Base-by-base conservation (phyloP, 2,329 filamentous ascomycete species). In the Alternaria postmessia region DNA sequence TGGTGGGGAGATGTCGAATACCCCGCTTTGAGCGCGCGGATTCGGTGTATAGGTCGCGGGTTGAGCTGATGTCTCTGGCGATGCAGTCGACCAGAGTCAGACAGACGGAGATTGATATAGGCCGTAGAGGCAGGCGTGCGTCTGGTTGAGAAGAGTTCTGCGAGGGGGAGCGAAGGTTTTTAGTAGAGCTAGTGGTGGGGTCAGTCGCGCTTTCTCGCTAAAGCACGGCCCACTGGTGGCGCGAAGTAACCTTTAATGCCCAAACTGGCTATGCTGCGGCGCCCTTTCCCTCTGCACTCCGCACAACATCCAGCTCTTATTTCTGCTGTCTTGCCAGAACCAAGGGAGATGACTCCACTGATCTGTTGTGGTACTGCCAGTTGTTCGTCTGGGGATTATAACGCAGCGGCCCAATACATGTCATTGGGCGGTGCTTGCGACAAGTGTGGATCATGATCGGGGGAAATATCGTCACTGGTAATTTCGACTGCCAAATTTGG, bases 1-100 rank as follows among this genome's bases (percentile, higher is more conserved):
- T 71, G 65, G 67, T 73, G 70, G 64, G 62, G 67, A 66, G 63
- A 59, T 65, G 59, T 66, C 63, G 64, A 71, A 69, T 77, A 77
- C 76, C 77, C 76, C 77, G 76, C 77, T 72, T 74, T 66, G 54
- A 51, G 53, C 52, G 62, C 60, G 66, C 68, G 68, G 69, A 59
- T 63, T 72, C 65, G 66, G 54, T 36, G 46, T 59, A 63, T 63
- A 59, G 58, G 62, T 59, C 62, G 62, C 57, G 62, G 57, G 57
- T 63, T 68, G 63, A 63, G 57, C 63, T 67, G 65, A 67, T 66
- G 66, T 69, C 75, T 77, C 74, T 75, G 75, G 71, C 66, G 62
- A 56, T 70, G 62, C 62, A 74, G 64, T 63, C 64, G 70, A 67
- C 68, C 74, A 74, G 72, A 71, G 58, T 68, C 66, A 75, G 66